Percentiles rank a stretch among this genome's conserved stretches.
Conservation (phyloP, 192 early-diverging fungal genomes). For the Radiomyces spectabilis region DNA sequence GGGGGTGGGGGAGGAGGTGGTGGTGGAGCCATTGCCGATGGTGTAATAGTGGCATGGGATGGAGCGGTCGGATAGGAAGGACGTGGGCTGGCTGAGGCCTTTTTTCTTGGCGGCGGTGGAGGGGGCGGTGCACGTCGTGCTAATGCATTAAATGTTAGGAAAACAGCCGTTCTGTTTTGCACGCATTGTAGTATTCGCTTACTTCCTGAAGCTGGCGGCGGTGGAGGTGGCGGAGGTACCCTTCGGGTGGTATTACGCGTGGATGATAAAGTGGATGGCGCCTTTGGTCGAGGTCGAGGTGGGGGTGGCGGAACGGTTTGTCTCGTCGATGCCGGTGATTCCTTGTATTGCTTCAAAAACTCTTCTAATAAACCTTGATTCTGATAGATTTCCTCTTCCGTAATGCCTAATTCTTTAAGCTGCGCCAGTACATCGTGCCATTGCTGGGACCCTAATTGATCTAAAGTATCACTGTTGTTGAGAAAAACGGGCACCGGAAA, state of each 20-base stretch:
- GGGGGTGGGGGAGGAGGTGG: conserved; percentile 25
- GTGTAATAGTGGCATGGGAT: neutral
- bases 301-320: conserved; percentile 3
- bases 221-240: conserved; percentile 15
- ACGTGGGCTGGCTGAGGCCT: conserved; percentile 11
- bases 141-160: neutral
- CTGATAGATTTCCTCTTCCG: conserved; percentile 50
- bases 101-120: conserved; percentile 28
- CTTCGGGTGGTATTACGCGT: too few relatives aligned
- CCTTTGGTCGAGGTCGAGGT: conserved; percentile 13
- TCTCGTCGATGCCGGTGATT: conserved; percentile 11
- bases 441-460: conserved; percentile 25
- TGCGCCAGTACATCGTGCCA: conserved; percentile 59
- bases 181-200: too few relatives aligned
- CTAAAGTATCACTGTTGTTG: neutral
- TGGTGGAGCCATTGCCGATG: neutral
- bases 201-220: conserved; percentile 12
- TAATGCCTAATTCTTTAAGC: conserved; percentile 57
- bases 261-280: conserved; percentile 18
- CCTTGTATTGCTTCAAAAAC: conserved; percentile 53
- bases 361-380: conserved; percentile 60
- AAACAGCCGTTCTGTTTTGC: too few relatives aligned
- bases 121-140: conserved; percentile 29
- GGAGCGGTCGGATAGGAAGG: neutral
- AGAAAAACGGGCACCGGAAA: neutral